These are phyloP conservation scores for Brassica incana DNA, from an alignment of 345 rosid genomes.

Conservation along the genomic window DNA sequence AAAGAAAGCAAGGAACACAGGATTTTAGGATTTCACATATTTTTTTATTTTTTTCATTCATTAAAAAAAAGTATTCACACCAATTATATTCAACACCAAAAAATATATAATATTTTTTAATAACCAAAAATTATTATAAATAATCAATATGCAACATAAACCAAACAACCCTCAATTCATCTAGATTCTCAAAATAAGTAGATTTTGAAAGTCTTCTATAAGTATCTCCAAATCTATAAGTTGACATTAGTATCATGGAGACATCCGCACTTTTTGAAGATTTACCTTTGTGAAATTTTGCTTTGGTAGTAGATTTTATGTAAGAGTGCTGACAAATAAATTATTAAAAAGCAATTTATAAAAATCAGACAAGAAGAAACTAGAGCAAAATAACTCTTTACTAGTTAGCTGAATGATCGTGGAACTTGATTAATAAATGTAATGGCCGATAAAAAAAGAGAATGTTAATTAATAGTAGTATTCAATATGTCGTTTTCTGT, in stretches of 20 bases:
- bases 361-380: neutral
- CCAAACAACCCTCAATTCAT: neutral
- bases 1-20: constrained; percentile 7
- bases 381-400: neutral
- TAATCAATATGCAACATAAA: neutral
- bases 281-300: neutral
- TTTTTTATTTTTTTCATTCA: too few species aligned
- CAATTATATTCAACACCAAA: neutral
- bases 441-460: neutral
- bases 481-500: neutral
- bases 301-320: neutral
- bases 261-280: neutral
- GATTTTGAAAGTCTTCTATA: neutral
- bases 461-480: neutral
- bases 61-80: too few species aligned
- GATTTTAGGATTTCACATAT: constrained; percentile 15
- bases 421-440: neutral
- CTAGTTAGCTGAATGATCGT: neutral
- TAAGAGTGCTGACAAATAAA: neutral
- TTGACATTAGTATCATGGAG: neutral
- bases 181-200: neutral
- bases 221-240: neutral
- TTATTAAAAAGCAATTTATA: neutral
- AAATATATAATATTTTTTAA: too few species aligned
- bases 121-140: neutral